Evolutionary conservation across 495 filamentous ascomycete genomes (phyloP).

Genomic region (Parmelia sp.): DNA sequence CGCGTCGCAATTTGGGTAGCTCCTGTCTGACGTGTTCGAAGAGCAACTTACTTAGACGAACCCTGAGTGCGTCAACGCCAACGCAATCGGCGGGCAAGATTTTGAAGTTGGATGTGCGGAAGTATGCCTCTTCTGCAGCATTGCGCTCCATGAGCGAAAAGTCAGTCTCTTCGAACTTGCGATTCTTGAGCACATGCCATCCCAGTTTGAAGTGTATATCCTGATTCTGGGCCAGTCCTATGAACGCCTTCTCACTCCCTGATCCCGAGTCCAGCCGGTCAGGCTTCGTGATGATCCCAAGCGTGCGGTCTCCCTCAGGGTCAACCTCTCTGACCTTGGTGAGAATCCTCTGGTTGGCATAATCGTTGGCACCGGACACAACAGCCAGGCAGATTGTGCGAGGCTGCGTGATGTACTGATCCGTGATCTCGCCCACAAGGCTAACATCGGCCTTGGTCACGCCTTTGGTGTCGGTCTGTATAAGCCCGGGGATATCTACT

Average conservation of each 20-base stretch:
- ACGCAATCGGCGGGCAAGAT: constrained; percentile 20
- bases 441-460: constrained; percentile 38
- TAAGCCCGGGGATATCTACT: constrained; percentile 62
- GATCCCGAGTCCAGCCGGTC: constrained; percentile 34
- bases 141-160: constrained; percentile 20
- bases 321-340: constrained; percentile 39
- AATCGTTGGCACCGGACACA: constrained; percentile 47
- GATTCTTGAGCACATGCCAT: constrained; percentile 65
- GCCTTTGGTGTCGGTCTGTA: constrained; percentile 39
- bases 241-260: constrained; percentile 40
- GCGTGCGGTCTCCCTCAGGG: constrained; percentile 38
- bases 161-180: constrained; percentile 34
- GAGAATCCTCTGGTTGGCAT: constrained; percentile 46
- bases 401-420: constrained; percentile 51
- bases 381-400: constrained; percentile 61
- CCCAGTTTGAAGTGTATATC: constrained; percentile 57
- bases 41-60: constrained; percentile 38
- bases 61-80: constrained; percentile 37
- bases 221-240: constrained; percentile 53
- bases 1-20: constrained; percentile 27
- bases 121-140: constrained; percentile 16
- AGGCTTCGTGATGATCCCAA: constrained; percentile 49
- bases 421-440: constrained; percentile 46
- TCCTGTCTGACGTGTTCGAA: constrained; percentile 39
- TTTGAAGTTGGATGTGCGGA: constrained; percentile 27